Conservation (phyloP, 2,329 filamentous ascomycete species). For the Botrytis tulipae region DNA sequence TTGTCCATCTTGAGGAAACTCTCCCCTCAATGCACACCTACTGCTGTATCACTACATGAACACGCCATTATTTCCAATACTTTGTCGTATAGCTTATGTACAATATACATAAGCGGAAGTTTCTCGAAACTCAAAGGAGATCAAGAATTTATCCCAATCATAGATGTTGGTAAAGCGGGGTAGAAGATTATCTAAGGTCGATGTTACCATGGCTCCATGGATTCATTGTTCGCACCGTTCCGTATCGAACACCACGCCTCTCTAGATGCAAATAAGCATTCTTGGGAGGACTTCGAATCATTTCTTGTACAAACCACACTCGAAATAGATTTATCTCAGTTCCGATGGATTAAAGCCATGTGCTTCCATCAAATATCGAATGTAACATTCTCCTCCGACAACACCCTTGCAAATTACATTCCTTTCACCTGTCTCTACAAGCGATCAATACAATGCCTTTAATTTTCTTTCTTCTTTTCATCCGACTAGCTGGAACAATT, state of each 20-base stretch:
- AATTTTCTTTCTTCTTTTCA: not conserved
- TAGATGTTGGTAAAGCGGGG: not conserved
- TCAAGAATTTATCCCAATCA: constrained; percentile 1
- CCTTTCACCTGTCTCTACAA: not conserved
- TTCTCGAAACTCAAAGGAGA: not conserved
- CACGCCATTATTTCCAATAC: not conserved
- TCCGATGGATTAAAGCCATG: not conserved
- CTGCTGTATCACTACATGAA: not conserved
- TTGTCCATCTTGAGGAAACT: not conserved
- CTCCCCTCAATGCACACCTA: not conserved
- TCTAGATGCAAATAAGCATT: not conserved
- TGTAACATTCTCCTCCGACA: not conserved
- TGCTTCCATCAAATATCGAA: not conserved
- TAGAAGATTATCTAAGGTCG: not conserved
- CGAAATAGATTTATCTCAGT: not conserved
- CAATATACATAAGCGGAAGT: not conserved
- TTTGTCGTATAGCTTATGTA: not conserved
- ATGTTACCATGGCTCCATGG: not conserved
- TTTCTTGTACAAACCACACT: not conserved
- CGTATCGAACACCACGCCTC: not conserved
- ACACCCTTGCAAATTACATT: not conserved
- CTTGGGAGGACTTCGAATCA: not conserved
- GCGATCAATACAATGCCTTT: not conserved
- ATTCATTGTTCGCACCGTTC: not conserved
- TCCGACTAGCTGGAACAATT: not conserved